Conservation (phyloP, 306 rosid species). For the Alnus rubra region DNA sequence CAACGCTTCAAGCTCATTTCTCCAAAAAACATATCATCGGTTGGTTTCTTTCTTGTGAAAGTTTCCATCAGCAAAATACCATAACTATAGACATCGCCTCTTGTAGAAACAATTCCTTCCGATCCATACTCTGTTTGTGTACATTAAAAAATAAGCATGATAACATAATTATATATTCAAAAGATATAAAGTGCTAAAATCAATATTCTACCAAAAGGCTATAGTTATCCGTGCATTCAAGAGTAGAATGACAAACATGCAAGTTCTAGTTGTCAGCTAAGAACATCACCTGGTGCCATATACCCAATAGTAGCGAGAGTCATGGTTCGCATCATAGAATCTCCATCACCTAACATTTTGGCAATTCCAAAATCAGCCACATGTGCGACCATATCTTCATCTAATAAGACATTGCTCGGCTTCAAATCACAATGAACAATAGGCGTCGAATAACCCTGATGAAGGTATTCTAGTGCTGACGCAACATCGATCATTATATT, state of each 20-base stretch:
- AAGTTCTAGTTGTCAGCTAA: background rate
- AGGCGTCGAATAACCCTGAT: slow-evolving; percentile 29
- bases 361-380: slow-evolving; percentile 37
- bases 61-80: slow-evolving; percentile 4
- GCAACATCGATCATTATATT: slow-evolving; percentile 37
- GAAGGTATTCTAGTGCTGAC: slow-evolving; percentile 34
- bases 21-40: background rate
- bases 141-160: no score
- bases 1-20: slow-evolving; percentile 5
- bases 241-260: background rate
- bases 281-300: slow-evolving; percentile 29
- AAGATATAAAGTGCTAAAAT: background rate
- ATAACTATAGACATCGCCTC: background rate
- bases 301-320: slow-evolving; percentile 34
- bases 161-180: background rate
- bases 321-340: slow-evolving; percentile 16
- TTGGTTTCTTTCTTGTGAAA: slow-evolving; percentile 8
- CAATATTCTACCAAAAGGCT: background rate
- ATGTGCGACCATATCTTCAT: slow-evolving; percentile 36
- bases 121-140: background rate
- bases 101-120: background rate
- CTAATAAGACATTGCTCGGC: slow-evolving; percentile 26
- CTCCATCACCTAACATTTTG: slow-evolving; percentile 26
- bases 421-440: slow-evolving; percentile 35
- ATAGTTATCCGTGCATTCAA: background rate